Conservation (phyloP, 2,329 filamentous ascomycete genomes). For the Sphaerulina vaccinii region DNA sequence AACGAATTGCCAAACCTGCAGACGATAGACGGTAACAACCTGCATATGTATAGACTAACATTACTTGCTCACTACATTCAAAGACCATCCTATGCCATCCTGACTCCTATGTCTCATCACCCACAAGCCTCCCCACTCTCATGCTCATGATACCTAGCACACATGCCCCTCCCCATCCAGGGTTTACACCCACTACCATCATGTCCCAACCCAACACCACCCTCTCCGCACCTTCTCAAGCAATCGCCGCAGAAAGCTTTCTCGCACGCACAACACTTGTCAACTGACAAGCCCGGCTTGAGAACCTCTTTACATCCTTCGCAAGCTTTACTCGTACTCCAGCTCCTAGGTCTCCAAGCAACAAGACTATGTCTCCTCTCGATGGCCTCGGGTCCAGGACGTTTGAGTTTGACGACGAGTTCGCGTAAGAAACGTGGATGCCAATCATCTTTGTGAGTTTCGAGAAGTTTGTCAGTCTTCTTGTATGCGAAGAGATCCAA, state of each 20-base stretch:
- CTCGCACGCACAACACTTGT: constrained; percentile 43
- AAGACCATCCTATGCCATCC: too few relatives aligned
- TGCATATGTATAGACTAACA: too few relatives aligned
- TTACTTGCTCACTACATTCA: too few relatives aligned
- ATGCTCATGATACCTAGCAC: constrained; percentile 41
- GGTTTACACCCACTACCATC: constrained; percentile 42
- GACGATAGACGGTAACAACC: too few relatives aligned
- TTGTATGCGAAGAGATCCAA: constrained; percentile 54
- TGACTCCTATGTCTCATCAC: too few relatives aligned
- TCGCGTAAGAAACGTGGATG: constrained; percentile 50
- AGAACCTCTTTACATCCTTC: constrained; percentile 42
- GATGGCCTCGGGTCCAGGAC: constrained; percentile 45
- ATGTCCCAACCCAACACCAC: constrained; percentile 28
- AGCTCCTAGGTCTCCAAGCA: constrained; percentile 41
- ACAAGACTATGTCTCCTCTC: constrained; percentile 43
- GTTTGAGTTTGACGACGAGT: constrained; percentile 47
- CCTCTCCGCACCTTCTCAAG: constrained; percentile 36
- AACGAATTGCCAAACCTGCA: too few relatives aligned
- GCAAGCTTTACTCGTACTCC: constrained; percentile 38
- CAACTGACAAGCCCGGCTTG: constrained; percentile 39
- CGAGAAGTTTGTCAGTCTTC: constrained; percentile 51
- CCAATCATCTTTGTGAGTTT: constrained; percentile 49
- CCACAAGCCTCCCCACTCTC: constrained; percentile 33
- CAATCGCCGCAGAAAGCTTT: constrained; percentile 45
- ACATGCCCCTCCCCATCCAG: constrained; percentile 38